Conservation (phyloP, 1,139 yeast genomes). For the Ogataea hybrid region DNA sequence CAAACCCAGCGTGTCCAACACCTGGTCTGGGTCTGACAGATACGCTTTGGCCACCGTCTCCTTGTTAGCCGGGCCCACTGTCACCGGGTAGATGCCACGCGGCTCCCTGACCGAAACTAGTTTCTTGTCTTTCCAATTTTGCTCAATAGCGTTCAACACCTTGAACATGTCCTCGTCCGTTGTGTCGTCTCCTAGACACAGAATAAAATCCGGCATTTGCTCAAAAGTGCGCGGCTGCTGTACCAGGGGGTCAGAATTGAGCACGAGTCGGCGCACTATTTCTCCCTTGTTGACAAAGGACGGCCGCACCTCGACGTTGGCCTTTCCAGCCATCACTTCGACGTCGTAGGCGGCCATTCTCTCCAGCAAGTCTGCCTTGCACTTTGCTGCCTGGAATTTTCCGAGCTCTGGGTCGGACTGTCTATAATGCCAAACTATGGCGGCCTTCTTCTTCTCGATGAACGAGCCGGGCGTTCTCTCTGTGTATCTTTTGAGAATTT, state of each 20-base stretch:
- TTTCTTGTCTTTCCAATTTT: conserved; percentile 37
- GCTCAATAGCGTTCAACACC: conserved; percentile 62
- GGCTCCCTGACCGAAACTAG: conserved; percentile 47
- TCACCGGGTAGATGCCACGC: conserved; percentile 79
- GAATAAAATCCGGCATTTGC: conserved; percentile 72
- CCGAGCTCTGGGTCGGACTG: conserved; percentile 94
- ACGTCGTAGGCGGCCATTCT: conserved; percentile 71
- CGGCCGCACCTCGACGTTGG: conserved; percentile 95
- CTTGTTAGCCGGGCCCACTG: conserved; percentile 94
- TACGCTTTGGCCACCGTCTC: conserved; percentile 87
- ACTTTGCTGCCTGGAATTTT: conserved; percentile 73
- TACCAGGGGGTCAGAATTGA: conserved; percentile 45
- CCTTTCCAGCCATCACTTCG: conserved; percentile 97
- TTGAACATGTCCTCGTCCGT: conserved; percentile 98
- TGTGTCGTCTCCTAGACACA: conserved; percentile 92
- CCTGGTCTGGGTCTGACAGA: conserved; percentile 81
- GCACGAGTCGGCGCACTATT: conserved; percentile 77
- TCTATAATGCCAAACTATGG: conserved; percentile 97
- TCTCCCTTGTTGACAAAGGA: conserved; percentile 94
- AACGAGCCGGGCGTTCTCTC: conserved; percentile 89
- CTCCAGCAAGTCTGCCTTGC: conserved; percentile 60
- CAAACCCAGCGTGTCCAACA: conserved; percentile 78
- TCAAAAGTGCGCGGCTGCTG: conserved; percentile 40
- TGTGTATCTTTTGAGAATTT: conserved; percentile 70
- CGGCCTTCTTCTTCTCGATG: conserved; percentile 87